phyloP scores from a whole-genome alignment of 2,329 filamentous ascomycete species.

The Kalaharituber pfeilii region DNA sequence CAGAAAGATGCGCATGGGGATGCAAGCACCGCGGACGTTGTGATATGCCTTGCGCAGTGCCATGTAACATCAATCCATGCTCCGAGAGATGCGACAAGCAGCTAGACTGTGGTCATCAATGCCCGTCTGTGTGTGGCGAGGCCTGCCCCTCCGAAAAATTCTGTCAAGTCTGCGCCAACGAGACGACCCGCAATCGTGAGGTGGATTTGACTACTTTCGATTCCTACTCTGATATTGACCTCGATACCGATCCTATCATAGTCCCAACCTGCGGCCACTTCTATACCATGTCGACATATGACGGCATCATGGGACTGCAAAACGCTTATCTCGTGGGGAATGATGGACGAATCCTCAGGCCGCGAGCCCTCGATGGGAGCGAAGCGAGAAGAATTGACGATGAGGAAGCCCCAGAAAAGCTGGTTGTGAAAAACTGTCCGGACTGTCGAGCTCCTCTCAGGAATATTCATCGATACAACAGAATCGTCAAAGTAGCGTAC shows the following conservation, averaged over 20 bases:
- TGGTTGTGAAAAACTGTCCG: constrained; percentile 36
- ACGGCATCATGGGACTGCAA: constrained; percentile 41
- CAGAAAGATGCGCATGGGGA: constrained; percentile 37
- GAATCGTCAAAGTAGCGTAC: constrained; percentile 41
- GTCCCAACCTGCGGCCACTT: constrained; percentile 48
- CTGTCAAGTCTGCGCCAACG: constrained; percentile 40
- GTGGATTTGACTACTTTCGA: constrained; percentile 42
- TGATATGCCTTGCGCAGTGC: constrained; percentile 40
- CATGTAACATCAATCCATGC: constrained; percentile 51
- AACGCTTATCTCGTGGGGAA: constrained; percentile 33
- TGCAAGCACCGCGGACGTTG: constrained; percentile 37
- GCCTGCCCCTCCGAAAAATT: constrained; percentile 35
- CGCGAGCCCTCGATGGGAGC: not conserved
- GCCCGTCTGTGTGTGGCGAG: constrained; percentile 49
- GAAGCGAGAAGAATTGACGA: not conserved
- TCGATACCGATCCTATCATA: constrained; percentile 43
- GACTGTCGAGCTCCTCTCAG: constrained; percentile 43
- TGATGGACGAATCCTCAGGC: constrained; percentile 24
- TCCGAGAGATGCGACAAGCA: constrained; percentile 38
- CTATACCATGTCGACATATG: constrained; percentile 41
- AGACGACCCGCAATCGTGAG: constrained; percentile 29
- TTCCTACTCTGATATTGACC: constrained; percentile 39
- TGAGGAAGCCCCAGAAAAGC: not conserved
- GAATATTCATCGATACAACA: constrained; percentile 42
- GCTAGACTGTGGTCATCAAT: constrained; percentile 46